Evolutionary conservation across 73 alveolate genomes (phyloP).

Genomic region (Paramecium octaurelia): DNA sequence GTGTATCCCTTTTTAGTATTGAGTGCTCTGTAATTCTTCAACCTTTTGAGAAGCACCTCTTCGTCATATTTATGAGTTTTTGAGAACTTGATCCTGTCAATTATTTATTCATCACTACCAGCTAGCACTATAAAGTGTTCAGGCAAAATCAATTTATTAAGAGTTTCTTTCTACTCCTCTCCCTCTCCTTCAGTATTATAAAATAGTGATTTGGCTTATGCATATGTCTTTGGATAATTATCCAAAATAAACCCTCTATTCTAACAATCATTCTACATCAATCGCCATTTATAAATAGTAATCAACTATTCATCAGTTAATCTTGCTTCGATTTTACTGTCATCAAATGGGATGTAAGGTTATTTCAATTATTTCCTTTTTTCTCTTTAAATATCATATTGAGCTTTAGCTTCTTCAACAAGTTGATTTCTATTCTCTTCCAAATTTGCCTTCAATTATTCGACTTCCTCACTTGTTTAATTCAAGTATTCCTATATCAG

Average conservation of each 20-base stretch:
- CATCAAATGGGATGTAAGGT: slow-evolving; percentile 61
- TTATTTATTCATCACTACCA: slow-evolving; percentile 50
- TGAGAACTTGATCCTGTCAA: slow-evolving; percentile 31
- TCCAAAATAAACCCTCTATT: slow-evolving; percentile 68
- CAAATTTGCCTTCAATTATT: slow-evolving; percentile 35
- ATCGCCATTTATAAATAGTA: slow-evolving; percentile 50
- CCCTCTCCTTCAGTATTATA: slow-evolving; percentile 55
- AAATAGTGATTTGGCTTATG: slow-evolving; percentile 56
- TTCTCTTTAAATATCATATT: slow-evolving; percentile 46
- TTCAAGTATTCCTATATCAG: slow-evolving; percentile 56
- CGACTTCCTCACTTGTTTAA: slow-evolving; percentile 61
- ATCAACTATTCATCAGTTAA: slow-evolving; percentile 51
- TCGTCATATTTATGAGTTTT: slow-evolving; percentile 23
- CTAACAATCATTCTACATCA: slow-evolving; percentile 50
- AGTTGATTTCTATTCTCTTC: background rate
- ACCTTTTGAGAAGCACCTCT: slow-evolving; percentile 26
- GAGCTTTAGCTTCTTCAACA: slow-evolving; percentile 53
- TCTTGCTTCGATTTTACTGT: slow-evolving; percentile 44
- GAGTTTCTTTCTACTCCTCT: background rate
- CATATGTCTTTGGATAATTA: slow-evolving; percentile 63
- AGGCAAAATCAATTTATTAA: background rate
- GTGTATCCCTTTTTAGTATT: slow-evolving; percentile 54
- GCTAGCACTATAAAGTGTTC: slow-evolving; percentile 6
- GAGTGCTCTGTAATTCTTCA: background rate
- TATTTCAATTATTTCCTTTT: slow-evolving; percentile 57